Percentiles rank a stretch among this genome's conserved stretches.
Evolutionary conservation across 1,284 basidiomycete genomes (phyloP).

Genomic region (Tilletia horrida): DNA sequence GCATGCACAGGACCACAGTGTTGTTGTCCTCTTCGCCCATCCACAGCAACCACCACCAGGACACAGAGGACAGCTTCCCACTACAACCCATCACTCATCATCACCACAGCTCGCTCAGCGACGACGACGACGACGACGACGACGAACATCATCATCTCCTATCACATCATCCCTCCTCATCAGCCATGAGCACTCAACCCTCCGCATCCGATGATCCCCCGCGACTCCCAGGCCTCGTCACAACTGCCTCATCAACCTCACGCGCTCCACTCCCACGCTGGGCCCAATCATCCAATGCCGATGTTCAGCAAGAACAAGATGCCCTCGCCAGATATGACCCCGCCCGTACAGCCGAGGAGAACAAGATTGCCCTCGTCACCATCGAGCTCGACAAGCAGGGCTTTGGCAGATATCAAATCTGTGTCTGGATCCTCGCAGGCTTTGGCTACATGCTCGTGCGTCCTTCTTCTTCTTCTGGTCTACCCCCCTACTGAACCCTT

Average conservation of each 20-base stretch:
- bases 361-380: slow-evolving; percentile 17
- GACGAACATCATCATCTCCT: no score
- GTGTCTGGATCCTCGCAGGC: slow-evolving; percentile 14
- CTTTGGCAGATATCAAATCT: slow-evolving; percentile 10
- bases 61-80: no score
- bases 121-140: no score
- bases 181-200: background rate
- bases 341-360: slow-evolving; percentile 1
- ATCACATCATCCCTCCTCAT: background rate
- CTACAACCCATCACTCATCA: background rate
- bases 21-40: no score
- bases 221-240: background rate
- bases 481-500: background rate
- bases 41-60: no score
- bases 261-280: background rate
- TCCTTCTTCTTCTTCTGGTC: background rate
- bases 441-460: slow-evolving; percentile 15
- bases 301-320: background rate
- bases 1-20: no score
- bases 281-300: background rate
- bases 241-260: background rate
- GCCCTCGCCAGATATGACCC: slow-evolving; percentile 7
- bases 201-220: no score
- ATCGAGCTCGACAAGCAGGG: slow-evolving; percentile 14
- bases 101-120: no score